phyloP scores from a whole-genome alignment of 352 stramenopile species.

The Saprolegnia diclina region DNA sequence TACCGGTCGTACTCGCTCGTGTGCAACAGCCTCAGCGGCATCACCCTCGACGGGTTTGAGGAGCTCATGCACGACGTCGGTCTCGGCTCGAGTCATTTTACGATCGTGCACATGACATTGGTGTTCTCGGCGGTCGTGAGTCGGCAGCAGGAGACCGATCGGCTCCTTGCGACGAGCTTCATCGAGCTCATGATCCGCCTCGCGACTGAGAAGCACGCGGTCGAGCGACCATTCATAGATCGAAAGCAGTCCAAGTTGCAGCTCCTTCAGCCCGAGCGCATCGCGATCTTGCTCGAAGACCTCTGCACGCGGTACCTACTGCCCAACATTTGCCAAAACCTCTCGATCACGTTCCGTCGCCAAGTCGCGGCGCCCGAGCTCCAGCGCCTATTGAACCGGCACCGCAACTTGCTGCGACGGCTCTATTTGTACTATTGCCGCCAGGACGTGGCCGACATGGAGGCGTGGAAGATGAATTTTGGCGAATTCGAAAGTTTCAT shows the following conservation, averaged over 20 bases:
- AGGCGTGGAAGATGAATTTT: constrained; percentile 25
- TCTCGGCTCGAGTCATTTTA: constrained; percentile 5
- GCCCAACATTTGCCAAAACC: constrained; percentile 23
- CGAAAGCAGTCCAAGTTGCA: neutral
- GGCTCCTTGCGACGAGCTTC: neutral
- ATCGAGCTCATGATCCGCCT: constrained; percentile 19
- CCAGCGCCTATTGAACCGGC: constrained; percentile 11
- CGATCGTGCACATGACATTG: constrained; percentile 2
- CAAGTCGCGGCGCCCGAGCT: constrained; percentile 25
- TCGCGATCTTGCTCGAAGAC: constrained; percentile 16
- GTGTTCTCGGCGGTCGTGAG: neutral
- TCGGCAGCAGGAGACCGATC: neutral
- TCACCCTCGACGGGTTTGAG: constrained; percentile 13
- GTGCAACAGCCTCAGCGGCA: constrained; percentile 4
- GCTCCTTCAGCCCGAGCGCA: neutral
- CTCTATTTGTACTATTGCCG: constrained; percentile 20
- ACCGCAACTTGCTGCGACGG: constrained; percentile 25
- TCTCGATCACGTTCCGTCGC: constrained; percentile 17
- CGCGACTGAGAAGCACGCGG: constrained; percentile 1
- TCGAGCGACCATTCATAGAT: neutral
- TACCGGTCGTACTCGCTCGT: constrained; percentile 26
- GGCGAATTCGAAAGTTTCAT: constrained; percentile 21
- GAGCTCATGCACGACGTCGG: constrained; percentile 10
- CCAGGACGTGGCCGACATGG: constrained; percentile 11
- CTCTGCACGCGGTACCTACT: constrained; percentile 8